Evolutionary conservation across 306 rosid genomes (phyloP), one percentile per base, ranked within the genome.

Genomic region (Lithocarpus polystachyus): DNA sequence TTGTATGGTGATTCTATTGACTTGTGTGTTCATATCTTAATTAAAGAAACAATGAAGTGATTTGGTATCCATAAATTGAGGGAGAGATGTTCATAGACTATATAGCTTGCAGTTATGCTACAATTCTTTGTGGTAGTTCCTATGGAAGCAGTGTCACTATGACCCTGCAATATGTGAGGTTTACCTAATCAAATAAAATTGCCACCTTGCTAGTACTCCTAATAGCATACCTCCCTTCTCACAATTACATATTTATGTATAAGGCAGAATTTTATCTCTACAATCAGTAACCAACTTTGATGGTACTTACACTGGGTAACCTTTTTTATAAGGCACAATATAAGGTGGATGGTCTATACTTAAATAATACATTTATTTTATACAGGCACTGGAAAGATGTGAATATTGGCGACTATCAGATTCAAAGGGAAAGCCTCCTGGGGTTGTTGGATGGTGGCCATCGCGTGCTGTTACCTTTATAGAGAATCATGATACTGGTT

Each of bases 361-460:
- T 68, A 35, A 24, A 19, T 33, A 5, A 12, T 35, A 68, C 26
- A 67, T 80, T 17, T 53, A 24, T 77, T 51, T 75, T 53, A 22
- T 80, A 8, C 56, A 96, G 99, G 87, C 93, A 40, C 86, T 96
- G 79, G 94, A 89, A 84, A 89, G 86, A 84, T 90, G 97, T 35
- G 98, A 94, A 74, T 94, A 94, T 82, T 96, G 99, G 99, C 97
- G 99, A 81, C 85, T 96, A 81, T 93, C 99, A 23, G 99, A 96
- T 91, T 70, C 77, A 82, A 88, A 84, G 82, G 98, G 98, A 53
- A 89, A 93, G 79, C 98, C 99, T 80, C 99, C 99, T 5, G 99
- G 98, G 55, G 99, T 96, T 70, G 83, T 93, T 76, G 98, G 99
- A 76, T 96, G 98, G 99, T 96, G 99, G 99, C 96, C 98, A 52